phyloP scores from a whole-genome alignment of 1,284 basidiomycete species.

The Rhodotorula sp. region DNA sequence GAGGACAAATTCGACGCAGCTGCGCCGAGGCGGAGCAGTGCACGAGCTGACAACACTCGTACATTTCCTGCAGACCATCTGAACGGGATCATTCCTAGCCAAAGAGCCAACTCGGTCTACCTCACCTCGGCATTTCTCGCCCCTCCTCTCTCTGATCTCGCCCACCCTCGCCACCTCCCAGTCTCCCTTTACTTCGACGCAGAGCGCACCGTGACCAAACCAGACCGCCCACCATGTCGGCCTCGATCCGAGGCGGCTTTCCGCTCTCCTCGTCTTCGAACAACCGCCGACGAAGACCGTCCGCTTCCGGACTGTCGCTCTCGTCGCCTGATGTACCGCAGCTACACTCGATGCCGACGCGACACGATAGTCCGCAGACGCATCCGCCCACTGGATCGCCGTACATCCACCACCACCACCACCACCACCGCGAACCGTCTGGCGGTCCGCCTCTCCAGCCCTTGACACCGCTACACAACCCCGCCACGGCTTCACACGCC shows the following conservation, averaged over 20 bases:
- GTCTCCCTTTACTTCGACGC: not conserved
- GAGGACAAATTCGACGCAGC: too few species aligned
- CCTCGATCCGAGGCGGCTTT: constrained; percentile 14
- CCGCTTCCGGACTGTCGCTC: not conserved
- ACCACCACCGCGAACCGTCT: not conserved
- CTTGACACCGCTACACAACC: not conserved
- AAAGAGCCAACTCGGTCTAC: too few species aligned
- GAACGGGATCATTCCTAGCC: too few species aligned
- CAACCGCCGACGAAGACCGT: not conserved
- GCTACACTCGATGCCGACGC: constrained; percentile 12
- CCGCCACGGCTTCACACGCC: not conserved
- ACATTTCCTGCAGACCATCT: too few species aligned
- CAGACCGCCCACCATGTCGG: constrained; percentile 3
- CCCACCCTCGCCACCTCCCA: not conserved
- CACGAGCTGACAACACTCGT: too few species aligned
- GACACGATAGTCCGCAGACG: constrained; percentile 2
- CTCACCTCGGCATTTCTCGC: not conserved
- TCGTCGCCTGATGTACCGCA: constrained; percentile 14
- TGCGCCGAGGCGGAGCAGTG: too few species aligned
- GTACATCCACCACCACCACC: not conserved
- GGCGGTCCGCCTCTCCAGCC: not conserved
- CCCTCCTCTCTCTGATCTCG: not conserved
- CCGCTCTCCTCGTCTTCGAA: not conserved
- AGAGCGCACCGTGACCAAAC: not conserved
- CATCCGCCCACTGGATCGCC: constrained; percentile 4